Evolutionary conservation across 2,329 filamentous ascomycete species (phyloP), one percentile per base, ranked within the genome.

Genomic region (Drechslerella coelobrocha): DNA sequence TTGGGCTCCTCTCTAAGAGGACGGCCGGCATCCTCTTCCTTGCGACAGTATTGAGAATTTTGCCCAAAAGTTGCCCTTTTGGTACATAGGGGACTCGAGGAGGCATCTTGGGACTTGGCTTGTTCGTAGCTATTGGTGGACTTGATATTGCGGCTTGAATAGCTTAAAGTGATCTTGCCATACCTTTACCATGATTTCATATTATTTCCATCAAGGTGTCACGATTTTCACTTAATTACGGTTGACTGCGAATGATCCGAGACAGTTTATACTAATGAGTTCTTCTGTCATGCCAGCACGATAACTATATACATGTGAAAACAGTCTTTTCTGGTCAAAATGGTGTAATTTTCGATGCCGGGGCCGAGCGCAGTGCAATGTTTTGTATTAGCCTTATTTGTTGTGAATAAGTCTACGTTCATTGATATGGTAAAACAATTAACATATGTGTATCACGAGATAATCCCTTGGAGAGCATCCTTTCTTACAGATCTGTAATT

Each of bases 201-300:
- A 63, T 56, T 56, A 56, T 63, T 56, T 56, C 27, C 51, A 56
- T 63, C 51, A 56, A 55, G 41, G 27, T 63, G 27, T 50, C 60
- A 63, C 41, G 41, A 56, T 63, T 56, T 51, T 63, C 52, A 56
- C 51, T 51, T 29, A 63, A 63, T 63, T 56, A 56, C 51, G 41
- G 29, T 56, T 56, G 52, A 51, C 51, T 56, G 12, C 41, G 43
- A 56, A 56, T 56, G 51, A 51, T 63, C 41, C 56, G 43, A 62
- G 59, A 62, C 50, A 55, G 9, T 55, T 54, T 55, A 62, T 55
- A 39, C 14, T 48, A 50, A 55, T 62, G 19, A 62, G 27, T 55
- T 55, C 50, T 62, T 55, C 39, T 55, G 39, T 39, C n/a, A 27
- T 48, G 59, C 39, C 48, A 27, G 14, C 50, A 55, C 39, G 19